Percentiles rank a stretch among this genome's conserved stretches.
Evolutionary conservation across 208 protist species (phyloP).

Genomic region (Crithidia fasciculata): DNA sequence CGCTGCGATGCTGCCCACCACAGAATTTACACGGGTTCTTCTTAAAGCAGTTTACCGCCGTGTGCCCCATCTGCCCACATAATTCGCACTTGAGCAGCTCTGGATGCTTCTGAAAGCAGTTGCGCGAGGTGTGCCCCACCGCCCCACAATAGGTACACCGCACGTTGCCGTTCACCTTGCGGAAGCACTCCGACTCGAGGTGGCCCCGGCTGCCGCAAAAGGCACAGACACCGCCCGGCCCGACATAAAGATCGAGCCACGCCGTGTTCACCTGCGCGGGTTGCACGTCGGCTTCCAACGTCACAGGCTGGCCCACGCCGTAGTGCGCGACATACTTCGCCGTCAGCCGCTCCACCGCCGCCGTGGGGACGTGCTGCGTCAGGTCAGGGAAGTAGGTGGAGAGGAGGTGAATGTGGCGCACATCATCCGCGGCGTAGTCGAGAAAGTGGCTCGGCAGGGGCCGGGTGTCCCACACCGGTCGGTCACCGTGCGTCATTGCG

Average conservation of each 20-base stretch:
- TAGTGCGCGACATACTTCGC: slow-evolving; percentile 84
- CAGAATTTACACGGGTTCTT: slow-evolving; percentile 89
- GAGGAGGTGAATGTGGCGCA: slow-evolving; percentile 86
- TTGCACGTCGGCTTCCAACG: slow-evolving; percentile 68
- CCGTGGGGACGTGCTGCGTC: slow-evolving; percentile 27
- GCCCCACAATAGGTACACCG: slow-evolving; percentile 70
- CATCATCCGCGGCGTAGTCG: slow-evolving; percentile 89
- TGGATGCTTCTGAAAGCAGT: slow-evolving; percentile 82
- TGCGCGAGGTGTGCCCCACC: slow-evolving; percentile 72
- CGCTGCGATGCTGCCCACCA: slow-evolving; percentile 83
- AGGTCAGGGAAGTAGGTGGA: slow-evolving; percentile 32
- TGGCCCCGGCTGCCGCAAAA: slow-evolving; percentile 85
- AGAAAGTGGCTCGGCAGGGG: slow-evolving; percentile 88
- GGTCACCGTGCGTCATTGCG: slow-evolving; percentile 84
- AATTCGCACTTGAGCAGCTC: slow-evolving; percentile 85
- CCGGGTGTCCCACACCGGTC: slow-evolving; percentile 89
- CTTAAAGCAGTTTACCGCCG: slow-evolving; percentile 70
- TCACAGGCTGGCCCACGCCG: slow-evolving; percentile 57
- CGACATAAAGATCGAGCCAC: slow-evolving; percentile 83
- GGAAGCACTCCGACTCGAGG: slow-evolving; percentile 88
- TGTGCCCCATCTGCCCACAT: slow-evolving; percentile 89
- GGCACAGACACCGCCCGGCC: slow-evolving; percentile 72
- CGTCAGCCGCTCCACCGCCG: slow-evolving; percentile 69
- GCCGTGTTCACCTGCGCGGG: slow-evolving; percentile 74
- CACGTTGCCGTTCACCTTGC: slow-evolving; percentile 53